Conservation (phyloP, 257 asterid species). For the Buddleja alternifolia region DNA sequence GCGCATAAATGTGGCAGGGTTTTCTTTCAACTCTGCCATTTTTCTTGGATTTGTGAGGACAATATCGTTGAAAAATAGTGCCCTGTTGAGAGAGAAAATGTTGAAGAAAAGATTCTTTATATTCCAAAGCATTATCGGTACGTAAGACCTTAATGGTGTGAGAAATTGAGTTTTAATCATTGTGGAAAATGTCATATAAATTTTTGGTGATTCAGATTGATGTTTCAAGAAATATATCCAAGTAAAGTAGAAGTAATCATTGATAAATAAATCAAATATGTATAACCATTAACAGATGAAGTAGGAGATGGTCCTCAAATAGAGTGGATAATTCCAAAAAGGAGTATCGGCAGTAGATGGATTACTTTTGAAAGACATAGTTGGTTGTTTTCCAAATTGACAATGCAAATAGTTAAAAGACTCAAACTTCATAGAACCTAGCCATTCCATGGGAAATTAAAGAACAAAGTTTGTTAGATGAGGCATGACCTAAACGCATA, state of each 20-base stretch:
- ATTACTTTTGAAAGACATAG: neutral
- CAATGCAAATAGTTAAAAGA: neutral
- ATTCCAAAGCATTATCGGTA: conserved; percentile 12
- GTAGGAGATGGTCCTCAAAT: neutral
- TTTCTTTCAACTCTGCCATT: no score
- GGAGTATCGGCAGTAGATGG: neutral
- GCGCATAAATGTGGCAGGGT: no score
- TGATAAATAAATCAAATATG: neutral
- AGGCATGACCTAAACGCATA: conserved; percentile 4
- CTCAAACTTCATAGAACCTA: conserved; percentile 13
- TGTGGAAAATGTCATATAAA: neutral
- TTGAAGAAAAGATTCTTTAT: neutral
- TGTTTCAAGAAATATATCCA: conserved; percentile 2
- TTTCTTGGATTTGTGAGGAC: no score
- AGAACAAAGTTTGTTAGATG: conserved; percentile 8
- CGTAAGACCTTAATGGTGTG: neutral
- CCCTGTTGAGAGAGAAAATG: neutral
- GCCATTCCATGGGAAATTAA: conserved; percentile 14
- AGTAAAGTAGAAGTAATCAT: neutral
- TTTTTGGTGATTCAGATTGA: neutral
- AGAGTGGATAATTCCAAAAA: neutral
- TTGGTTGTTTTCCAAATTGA: conserved; percentile 13
- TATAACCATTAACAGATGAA: neutral
- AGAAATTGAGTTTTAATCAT: conserved; percentile 11
- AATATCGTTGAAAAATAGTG: no score